These are phyloP conservation scores for Heliamphora exappendiculata DNA, from an alignment of 148 eudicot genomes.

Conservation along the genomic window DNA sequence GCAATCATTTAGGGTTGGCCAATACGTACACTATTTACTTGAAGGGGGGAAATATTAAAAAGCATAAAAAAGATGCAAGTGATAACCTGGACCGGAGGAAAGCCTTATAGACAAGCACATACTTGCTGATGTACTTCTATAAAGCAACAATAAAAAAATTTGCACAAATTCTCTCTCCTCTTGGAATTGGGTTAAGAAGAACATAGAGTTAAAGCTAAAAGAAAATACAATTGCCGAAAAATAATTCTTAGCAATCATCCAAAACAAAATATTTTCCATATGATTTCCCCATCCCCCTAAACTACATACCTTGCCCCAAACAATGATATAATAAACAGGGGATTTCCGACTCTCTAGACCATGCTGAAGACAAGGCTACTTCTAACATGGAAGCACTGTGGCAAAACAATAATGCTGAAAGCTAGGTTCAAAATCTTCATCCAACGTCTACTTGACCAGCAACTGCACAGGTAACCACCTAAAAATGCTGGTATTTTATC, in stretches of 20 bases:
- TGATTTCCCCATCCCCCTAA: neutral
- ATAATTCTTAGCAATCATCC: neutral
- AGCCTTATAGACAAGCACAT: neutral
- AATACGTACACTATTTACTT: too few species aligned
- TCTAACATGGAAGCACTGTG: neutral
- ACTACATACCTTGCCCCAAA: neutral
- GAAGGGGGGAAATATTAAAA: neutral
- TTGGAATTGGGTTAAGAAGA: neutral
- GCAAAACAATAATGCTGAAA: neutral
- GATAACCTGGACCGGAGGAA: neutral
- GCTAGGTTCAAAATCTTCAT: neutral
- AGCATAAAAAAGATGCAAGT: neutral
- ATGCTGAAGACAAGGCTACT: neutral
- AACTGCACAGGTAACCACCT: neutral
- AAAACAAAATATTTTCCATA: neutral
- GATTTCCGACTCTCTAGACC: constrained; percentile 1
- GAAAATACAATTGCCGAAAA: neutral
- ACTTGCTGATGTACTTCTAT: neutral
- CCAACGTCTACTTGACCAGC: neutral
- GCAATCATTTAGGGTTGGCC: too few species aligned
- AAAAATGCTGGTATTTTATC: neutral
- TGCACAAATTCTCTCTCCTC: neutral
- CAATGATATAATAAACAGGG: neutral
- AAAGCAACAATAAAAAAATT: neutral
- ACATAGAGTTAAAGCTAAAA: neutral